phyloP scores from a whole-genome alignment of 1,284 basidiomycete genomes.

The Ceratobasidium sp. region DNA sequence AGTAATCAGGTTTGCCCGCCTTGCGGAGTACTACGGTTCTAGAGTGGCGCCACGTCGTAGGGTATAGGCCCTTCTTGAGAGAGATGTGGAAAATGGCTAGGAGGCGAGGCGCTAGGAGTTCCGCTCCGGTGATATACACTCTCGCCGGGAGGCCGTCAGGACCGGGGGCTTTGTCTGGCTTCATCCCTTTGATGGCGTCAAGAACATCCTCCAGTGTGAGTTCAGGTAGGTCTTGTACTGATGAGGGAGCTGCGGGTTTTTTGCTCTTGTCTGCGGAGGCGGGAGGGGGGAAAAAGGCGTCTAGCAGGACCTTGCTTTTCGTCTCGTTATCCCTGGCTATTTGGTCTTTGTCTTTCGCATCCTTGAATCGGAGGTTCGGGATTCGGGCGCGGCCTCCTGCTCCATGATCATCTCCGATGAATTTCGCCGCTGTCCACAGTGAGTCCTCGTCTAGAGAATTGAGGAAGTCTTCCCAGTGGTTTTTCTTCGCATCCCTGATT shows the following conservation, averaged over 20 bases:
- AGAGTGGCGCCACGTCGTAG: no score
- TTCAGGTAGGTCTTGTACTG: no score
- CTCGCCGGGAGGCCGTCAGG: constrained; percentile 52
- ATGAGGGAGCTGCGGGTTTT: neutral
- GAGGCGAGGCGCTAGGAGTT: no score
- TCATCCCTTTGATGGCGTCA: constrained; percentile 20
- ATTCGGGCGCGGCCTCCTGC: constrained; percentile 14
- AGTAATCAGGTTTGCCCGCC: no score
- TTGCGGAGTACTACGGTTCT: no score
- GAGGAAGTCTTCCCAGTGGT: constrained; percentile 47
- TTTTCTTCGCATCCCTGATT: constrained; percentile 23
- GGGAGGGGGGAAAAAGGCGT: constrained; percentile 48
- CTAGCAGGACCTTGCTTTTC: constrained; percentile 33
- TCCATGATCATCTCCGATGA: neutral
- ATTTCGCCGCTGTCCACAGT: constrained; percentile 45
- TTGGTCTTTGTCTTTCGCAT: neutral
- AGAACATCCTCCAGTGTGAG: constrained; percentile 33
- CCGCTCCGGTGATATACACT: no score
- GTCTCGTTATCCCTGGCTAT: constrained; percentile 1
- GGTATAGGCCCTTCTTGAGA: no score
- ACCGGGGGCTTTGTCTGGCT: constrained; percentile 58
- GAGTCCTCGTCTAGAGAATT: constrained; percentile 28
- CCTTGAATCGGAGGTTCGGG: constrained; percentile 29
- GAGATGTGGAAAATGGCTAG: no score
- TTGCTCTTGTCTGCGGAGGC: neutral